Conservation (phyloP, 805 yeast genomes). For the Candida morakotiae region DNA sequence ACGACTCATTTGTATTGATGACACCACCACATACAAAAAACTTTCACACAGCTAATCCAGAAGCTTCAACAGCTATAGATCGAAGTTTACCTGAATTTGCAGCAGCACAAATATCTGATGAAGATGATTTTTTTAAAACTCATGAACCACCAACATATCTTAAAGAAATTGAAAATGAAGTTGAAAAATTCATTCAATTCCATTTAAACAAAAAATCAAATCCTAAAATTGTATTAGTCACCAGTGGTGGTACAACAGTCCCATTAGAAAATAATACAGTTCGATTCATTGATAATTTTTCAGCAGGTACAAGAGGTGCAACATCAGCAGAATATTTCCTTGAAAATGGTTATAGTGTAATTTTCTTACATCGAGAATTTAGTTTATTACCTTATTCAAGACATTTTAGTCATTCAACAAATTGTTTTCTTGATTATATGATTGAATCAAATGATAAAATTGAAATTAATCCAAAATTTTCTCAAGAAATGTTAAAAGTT, state of each 20-base stretch:
- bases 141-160: slow-evolving; percentile 76
- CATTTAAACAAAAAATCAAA: slow-evolving; percentile 40
- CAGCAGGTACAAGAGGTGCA: slow-evolving; percentile 98
- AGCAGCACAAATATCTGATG: slow-evolving; percentile 68
- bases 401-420: slow-evolving; percentile 78
- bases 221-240: slow-evolving; percentile 69
- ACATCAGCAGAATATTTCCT: slow-evolving; percentile 90
- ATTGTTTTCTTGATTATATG: slow-evolving; percentile 84
- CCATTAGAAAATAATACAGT: slow-evolving; percentile 97
- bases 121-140: slow-evolving; percentile 67
- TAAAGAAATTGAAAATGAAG: slow-evolving; percentile 53
- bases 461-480: slow-evolving; percentile 57
- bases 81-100: slow-evolving; percentile 72
- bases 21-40: slow-evolving; percentile 11
- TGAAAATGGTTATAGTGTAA: slow-evolving; percentile 84
- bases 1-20: too few relatives aligned
- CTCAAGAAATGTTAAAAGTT: slow-evolving; percentile 56
- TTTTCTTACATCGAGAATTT: slow-evolving; percentile 88
- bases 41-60: slow-evolving; percentile 63
- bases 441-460: slow-evolving; percentile 52
- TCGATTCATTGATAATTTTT: slow-evolving; percentile 91
- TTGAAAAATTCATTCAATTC: slow-evolving; percentile 54
- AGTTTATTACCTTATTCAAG: slow-evolving; percentile 90
- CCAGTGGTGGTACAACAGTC: slow-evolving; percentile 97
- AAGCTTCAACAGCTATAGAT: slow-evolving; percentile 71